Conservation (phyloP, 2,329 filamentous ascomycete species). For the Calonectria pseudoreteaudii region DNA sequence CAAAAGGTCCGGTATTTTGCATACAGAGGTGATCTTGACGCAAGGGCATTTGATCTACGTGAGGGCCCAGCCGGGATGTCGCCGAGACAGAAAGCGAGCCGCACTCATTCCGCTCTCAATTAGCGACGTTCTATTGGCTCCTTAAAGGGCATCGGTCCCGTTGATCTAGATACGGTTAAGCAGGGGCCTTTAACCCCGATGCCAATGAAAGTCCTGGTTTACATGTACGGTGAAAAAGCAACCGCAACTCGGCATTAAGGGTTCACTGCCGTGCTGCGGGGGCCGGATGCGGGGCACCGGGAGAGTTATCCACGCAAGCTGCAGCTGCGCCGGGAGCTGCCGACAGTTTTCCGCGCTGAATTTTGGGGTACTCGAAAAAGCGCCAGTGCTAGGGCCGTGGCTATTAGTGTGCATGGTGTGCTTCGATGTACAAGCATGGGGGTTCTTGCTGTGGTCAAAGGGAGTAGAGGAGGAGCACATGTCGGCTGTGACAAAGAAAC, state of each 20-base stretch:
- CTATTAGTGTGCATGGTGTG: not conserved
- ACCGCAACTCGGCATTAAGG: not conserved
- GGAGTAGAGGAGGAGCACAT: not conserved
- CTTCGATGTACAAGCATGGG: not conserved
- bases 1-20: not conserved
- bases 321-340: not conserved
- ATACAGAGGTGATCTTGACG: not conserved
- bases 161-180: not conserved
- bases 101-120: not conserved
- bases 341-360: constrained; percentile 15
- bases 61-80: not conserved
- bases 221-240: not conserved
- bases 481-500: not conserved
- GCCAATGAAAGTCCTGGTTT: not conserved
- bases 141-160: not conserved
- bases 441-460: too few relatives aligned
- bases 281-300: constrained; percentile 14
- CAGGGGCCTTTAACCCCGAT: not conserved
- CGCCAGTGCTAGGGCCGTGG: not conserved
- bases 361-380: not conserved
- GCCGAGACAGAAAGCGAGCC: not conserved
- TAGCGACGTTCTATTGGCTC: not conserved
- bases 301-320: constrained; percentile 13
- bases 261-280: constrained; percentile 1
- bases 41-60: not conserved